Conservation (phyloP, 2,329 filamentous ascomycete species). For the Penicillium polonicum region DNA sequence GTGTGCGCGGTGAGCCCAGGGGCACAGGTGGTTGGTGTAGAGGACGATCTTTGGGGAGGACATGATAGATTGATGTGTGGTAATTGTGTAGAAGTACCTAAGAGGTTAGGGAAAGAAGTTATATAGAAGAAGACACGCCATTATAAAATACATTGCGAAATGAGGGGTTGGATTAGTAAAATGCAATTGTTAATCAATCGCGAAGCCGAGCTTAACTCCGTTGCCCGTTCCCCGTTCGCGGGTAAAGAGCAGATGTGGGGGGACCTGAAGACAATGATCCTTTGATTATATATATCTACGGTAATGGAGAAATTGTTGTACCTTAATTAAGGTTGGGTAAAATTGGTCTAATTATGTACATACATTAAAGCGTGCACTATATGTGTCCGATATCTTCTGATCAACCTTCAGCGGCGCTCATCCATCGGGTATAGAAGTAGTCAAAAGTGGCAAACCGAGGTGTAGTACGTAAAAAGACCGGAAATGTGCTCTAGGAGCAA, state of each 20-base stretch:
- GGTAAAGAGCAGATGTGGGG: constrained; percentile 18
- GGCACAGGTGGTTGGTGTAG: constrained; percentile 70
- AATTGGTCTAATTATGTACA: constrained; percentile 32
- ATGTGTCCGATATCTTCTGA: constrained; percentile 21
- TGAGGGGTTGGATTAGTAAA: constrained; percentile 30
- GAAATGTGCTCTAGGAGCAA: constrained; percentile 14
- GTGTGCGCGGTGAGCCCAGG: constrained; percentile 73
- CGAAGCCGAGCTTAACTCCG: constrained; percentile 14
- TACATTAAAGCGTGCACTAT: constrained; percentile 31
- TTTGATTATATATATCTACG: neutral
- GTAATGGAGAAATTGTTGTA: neutral
- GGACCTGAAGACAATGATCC: neutral
- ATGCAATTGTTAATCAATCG: constrained; percentile 18
- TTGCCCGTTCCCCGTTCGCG: neutral
- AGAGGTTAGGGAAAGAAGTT: constrained; percentile 8
- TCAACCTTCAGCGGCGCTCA: constrained; percentile 5
- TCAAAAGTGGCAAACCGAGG: constrained; percentile 12
- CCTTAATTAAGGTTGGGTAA: constrained; percentile 14
- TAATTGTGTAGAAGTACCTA: constrained; percentile 12
- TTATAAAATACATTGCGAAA: constrained; percentile 19
- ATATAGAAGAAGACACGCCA: constrained; percentile 10
- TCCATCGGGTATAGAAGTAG: constrained; percentile 4
- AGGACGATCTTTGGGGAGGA: constrained; percentile 56
- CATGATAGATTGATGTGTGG: constrained; percentile 22
- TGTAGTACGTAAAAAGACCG: constrained; percentile 23